These are phyloP conservation scores for Saccharomycopsis sp. DNA, from an alignment of 805 yeast genomes.

Conservation along the genomic window DNA sequence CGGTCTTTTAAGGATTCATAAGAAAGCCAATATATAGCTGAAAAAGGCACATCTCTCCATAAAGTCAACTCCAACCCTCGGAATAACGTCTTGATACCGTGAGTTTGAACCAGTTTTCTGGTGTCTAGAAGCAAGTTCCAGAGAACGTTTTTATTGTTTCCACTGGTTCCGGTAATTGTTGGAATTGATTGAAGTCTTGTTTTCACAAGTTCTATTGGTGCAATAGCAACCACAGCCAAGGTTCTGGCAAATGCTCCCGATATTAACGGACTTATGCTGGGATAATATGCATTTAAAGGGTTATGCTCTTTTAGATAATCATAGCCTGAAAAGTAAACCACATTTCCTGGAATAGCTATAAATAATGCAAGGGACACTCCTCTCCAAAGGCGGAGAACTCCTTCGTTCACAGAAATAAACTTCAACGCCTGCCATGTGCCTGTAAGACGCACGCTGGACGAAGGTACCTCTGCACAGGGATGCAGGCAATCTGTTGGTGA, in stretches of 20 bases:
- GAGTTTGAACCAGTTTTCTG: conserved; percentile 38
- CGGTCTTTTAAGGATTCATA: conserved; percentile 52
- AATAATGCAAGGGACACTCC: conserved; percentile 76
- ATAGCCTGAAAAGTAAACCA: conserved; percentile 91
- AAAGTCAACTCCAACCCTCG: conserved; percentile 82
- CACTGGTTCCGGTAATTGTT: conserved; percentile 25
- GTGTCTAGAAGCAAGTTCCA: conserved; percentile 49
- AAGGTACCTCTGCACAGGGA: conserved; percentile 12
- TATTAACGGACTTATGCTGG: conserved; percentile 47
- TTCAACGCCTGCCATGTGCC: conserved; percentile 74
- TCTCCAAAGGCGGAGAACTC: conserved; percentile 74
- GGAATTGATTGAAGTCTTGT: conserved; percentile 91
- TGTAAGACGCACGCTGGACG: conserved; percentile 35
- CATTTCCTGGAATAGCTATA: conserved; percentile 91
- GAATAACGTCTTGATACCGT: conserved; percentile 65
- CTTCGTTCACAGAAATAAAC: conserved; percentile 66
- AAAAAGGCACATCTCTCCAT: conserved; percentile 97
- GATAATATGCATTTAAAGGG: conserved; percentile 36
- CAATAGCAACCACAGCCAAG: conserved; percentile 51
- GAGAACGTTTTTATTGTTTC: conserved; percentile 29
- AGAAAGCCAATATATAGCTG: conserved; percentile 90
- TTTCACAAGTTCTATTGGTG: conserved; percentile 82
- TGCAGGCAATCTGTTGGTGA: conserved; percentile 10
- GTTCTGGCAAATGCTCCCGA: conserved; percentile 58
- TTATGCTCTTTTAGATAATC: conserved; percentile 78